Base-by-base conservation (phyloP, 352 stramenopile genomes). In the Elongisporangium senticosum region DNA sequence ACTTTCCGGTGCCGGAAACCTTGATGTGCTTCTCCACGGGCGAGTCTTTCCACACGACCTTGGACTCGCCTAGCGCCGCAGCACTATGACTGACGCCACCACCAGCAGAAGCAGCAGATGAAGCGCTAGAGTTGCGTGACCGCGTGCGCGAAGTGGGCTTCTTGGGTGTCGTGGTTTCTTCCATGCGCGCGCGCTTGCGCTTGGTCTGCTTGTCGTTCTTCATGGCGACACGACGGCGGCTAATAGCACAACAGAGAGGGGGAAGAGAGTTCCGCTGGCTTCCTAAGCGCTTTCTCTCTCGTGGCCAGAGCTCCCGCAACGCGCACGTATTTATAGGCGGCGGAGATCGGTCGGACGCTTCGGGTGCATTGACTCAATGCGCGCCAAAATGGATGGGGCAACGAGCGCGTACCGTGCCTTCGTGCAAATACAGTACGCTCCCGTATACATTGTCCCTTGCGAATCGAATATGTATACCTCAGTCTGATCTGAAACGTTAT, bases 11-110 rank as follows among this genome's bases (percentile, higher is more conserved):
- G 4, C 84, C 84, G 10, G 79, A 90, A 6, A 86, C 72, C 53
- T 82, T 72, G 56, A 94, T 88, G 52, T 92, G 77, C 67, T 94
- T 94, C 21, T 87, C 80, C 4, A 66, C 78, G 2, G 84, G 84
- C 21, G 82, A 92, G 58, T 94, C 84, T 49, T 83, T 86, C 84
- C 84, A 94, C 51, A 94, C 77, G 60, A 94, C 82, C 51, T 71
- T 75, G 28, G 65, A 69, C 54, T 82, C 69, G 17, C 33, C 33
- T 10, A 43, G 20, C 51, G 37, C 62, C 56, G 20, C 55, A 53
- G 11, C 49, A 66, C 22, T 51, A 62, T 21, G 61, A 58, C 7
- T 56, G 68, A 24, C 59, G 62, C 21, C 19, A 51, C 50, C 54
- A 43, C 52, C 43, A 23, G 52, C 24, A 11, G 59, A 53, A n/a